phyloP scores from a whole-genome alignment of 176 grass and related monocot species.

The Dactylis glomerata region DNA sequence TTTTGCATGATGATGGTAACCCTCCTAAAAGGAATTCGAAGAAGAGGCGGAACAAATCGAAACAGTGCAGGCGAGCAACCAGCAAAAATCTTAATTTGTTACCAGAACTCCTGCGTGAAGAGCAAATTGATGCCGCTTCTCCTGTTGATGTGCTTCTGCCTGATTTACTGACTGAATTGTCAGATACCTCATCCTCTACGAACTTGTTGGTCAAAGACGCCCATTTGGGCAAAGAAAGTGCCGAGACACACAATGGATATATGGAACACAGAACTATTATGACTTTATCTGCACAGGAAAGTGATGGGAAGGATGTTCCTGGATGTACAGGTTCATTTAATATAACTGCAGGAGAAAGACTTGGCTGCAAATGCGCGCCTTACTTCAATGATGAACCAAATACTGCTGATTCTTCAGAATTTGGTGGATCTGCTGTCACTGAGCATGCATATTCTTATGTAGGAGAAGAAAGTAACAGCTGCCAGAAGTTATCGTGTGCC shows the following conservation, averaged over 20 bases:
- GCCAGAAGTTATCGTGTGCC: conserved; percentile 5
- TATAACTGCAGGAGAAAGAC: neutral
- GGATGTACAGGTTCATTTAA: conserved; percentile 24
- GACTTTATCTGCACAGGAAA: neutral
- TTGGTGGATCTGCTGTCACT: neutral
- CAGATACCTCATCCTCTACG: conserved; percentile 24
- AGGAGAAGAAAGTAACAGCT: conserved; percentile 27
- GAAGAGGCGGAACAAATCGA: conserved; percentile 39
- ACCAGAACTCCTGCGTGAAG: conserved; percentile 31
- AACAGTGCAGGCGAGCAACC: neutral
- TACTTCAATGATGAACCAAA: conserved; percentile 26
- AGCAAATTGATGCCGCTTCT: conserved; percentile 24
- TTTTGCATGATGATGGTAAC: conserved; percentile 26
- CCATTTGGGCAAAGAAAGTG: conserved; percentile 25
- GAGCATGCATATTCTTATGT: conserved; percentile 16
- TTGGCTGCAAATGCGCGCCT: conserved; percentile 8
- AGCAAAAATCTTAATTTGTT: conserved; percentile 23
- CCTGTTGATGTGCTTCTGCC: conserved; percentile 23
- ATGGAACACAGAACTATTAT: neutral
- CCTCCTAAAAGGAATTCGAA: conserved; percentile 28
- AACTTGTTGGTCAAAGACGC: conserved; percentile 21
- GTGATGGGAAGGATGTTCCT: conserved; percentile 21
- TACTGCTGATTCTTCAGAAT: conserved; percentile 18
- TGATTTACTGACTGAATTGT: conserved; percentile 27
- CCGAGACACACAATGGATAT: neutral